phyloP scores from a whole-genome alignment of 768 basidiomycete genomes.

The Agaricus sinodeliciosus region DNA sequence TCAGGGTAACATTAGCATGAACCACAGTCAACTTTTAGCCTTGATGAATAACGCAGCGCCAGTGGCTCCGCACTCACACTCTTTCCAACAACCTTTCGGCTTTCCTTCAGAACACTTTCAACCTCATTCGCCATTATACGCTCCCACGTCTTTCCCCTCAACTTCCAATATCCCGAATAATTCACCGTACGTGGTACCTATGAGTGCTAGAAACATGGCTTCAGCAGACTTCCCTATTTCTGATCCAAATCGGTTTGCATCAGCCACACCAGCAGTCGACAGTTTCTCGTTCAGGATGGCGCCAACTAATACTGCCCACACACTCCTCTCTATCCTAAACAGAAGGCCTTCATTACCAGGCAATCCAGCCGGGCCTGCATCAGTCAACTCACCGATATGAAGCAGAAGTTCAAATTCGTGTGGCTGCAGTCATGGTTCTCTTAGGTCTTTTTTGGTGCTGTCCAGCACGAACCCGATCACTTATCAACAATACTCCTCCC shows the following conservation, averaged over 20 bases:
- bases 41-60: constrained; percentile 32
- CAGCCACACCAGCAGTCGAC: constrained; percentile 6
- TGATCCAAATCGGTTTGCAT: constrained; percentile 1
- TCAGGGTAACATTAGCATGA: constrained; percentile 40
- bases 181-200: not conserved
- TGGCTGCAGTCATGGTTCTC: not conserved
- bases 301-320: constrained; percentile 10
- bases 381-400: constrained; percentile 4
- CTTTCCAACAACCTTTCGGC: constrained; percentile 1
- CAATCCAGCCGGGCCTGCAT: not conserved
- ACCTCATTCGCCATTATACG: not conserved
- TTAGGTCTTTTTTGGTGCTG: constrained; percentile 1
- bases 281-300: constrained; percentile 1
- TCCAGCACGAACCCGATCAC: not conserved
- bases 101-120: not conserved
- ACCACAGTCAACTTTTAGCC: constrained; percentile 41
- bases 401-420: not conserved
- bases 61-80: constrained; percentile 10
- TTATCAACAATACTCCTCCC: not conserved
- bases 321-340: constrained; percentile 24
- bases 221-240: not conserved
- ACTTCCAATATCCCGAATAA: not conserved
- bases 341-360: constrained; percentile 13
- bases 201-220: not conserved
- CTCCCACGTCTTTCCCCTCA: not conserved